Conservation (phyloP, 2,329 filamentous ascomycete genomes). For the Xylogone sp. region DNA sequence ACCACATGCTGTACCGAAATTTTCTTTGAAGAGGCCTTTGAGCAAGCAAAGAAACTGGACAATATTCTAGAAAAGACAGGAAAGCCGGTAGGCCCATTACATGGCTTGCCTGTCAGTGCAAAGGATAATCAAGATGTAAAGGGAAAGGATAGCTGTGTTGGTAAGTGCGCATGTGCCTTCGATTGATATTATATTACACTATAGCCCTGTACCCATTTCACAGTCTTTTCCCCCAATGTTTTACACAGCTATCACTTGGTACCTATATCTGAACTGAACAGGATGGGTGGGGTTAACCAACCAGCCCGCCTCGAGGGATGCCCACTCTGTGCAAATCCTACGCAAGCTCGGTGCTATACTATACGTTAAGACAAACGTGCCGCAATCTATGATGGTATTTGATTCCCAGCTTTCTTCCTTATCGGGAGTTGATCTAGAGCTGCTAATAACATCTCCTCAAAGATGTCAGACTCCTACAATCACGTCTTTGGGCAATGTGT, state of each 20-base stretch:
- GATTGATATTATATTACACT: no score
- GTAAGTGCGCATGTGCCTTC: no score
- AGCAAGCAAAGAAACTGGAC: slow-evolving; percentile 1
- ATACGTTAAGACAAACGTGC: slow-evolving; percentile 27
- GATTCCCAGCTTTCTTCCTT: background rate
- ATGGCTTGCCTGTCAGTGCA: slow-evolving; percentile 3
- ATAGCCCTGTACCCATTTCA: background rate
- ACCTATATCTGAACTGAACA: background rate
- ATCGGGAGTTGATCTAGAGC: no score
- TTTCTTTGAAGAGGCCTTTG: slow-evolving; percentile 5
- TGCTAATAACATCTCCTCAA: background rate
- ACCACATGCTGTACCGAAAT: slow-evolving; percentile 9
- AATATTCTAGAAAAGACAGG: slow-evolving; percentile 27
- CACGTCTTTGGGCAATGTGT: slow-evolving; percentile 6
- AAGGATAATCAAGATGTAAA: slow-evolving; percentile 51
- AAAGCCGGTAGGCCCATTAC: slow-evolving; percentile 2
- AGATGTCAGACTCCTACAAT: slow-evolving; percentile 8
- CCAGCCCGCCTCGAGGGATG: background rate
- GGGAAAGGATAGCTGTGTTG: slow-evolving; percentile 48
- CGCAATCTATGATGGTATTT: slow-evolving; percentile 26
- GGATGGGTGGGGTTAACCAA: background rate
- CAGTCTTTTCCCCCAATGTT: background rate
- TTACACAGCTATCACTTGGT: background rate
- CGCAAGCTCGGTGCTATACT: slow-evolving; percentile 19
- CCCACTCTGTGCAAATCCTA: background rate